Evolutionary conservation across 257 asterid genomes (phyloP).

Genomic region (Eucommia ulmoides): DNA sequence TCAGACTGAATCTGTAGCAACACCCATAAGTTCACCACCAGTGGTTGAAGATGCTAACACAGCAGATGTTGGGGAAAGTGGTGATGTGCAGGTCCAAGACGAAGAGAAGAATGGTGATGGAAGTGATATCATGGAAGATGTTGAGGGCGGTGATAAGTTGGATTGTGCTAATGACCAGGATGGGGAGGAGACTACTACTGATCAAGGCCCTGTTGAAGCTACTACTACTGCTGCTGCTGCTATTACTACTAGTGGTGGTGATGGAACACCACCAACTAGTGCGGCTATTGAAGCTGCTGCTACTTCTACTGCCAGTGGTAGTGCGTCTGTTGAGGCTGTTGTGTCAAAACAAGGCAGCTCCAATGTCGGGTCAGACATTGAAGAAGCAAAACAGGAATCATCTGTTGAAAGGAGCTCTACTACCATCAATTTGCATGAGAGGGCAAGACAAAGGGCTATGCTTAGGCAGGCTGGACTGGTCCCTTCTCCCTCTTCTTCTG

Average conservation of each 20-base stretch:
- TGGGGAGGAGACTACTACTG: conserved; percentile 23
- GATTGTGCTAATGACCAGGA: conserved; percentile 28
- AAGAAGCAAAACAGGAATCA: conserved; percentile 29
- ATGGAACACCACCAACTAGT: conserved; percentile 29
- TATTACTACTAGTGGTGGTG: background rate
- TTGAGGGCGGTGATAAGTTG: conserved; percentile 25
- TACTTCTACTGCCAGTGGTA: background rate
- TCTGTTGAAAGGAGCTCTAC: conserved; percentile 38
- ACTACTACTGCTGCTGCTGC: background rate
- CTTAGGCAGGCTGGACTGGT: conserved; percentile 50
- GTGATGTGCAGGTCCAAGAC: conserved; percentile 28
- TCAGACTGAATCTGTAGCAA: conserved; percentile 26
- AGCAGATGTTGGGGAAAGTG: conserved; percentile 52
- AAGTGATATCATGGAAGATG: conserved; percentile 12
- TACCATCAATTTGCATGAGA: conserved; percentile 51
- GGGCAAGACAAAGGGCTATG: conserved; percentile 49
- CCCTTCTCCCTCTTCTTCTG: conserved; percentile 21
- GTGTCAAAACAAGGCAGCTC: conserved; percentile 37
- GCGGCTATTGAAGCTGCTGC: conserved; percentile 13
- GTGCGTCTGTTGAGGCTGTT: conserved; percentile 18
- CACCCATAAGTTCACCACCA: conserved; percentile 31
- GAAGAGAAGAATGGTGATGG: conserved; percentile 40
- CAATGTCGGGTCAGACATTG: conserved; percentile 15
- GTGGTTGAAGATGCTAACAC: conserved; percentile 23
- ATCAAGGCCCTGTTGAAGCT: conserved; percentile 9